phyloP scores from a whole-genome alignment of 805 yeast genomes.

The Zygosaccharomyces siamensis region DNA sequence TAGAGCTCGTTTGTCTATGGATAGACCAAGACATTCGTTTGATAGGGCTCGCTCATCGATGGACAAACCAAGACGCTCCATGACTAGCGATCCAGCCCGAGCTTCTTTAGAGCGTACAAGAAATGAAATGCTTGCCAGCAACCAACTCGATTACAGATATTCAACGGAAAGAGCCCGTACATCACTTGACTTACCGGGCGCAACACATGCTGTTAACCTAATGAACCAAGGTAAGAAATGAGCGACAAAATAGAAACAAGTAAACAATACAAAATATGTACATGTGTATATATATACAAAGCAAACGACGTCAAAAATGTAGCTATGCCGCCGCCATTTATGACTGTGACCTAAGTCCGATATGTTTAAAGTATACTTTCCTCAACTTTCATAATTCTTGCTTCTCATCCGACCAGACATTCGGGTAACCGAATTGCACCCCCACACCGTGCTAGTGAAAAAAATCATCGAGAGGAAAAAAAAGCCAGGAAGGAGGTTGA shows the following conservation, averaged over 20 bases:
- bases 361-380: background rate
- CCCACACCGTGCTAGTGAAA: constrained; percentile 7
- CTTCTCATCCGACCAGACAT: background rate
- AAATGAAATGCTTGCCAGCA: constrained; percentile 34
- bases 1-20: constrained; percentile 1
- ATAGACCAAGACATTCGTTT: constrained; percentile 10
- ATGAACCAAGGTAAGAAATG: constrained; percentile 23
- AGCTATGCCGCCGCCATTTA: background rate
- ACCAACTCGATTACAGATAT: constrained; percentile 36
- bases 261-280: background rate
- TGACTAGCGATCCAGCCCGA: constrained; percentile 17
- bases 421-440: constrained; percentile 4
- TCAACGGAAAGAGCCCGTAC: constrained; percentile 40
- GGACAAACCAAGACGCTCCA: constrained; percentile 10
- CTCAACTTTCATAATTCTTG: background rate
- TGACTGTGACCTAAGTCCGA: background rate
- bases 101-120: constrained; percentile 39
- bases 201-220: constrained; percentile 36
- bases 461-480: constrained; percentile 5
- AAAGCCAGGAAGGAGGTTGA: background rate
- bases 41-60: constrained; percentile 1
- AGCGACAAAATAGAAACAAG: background rate
- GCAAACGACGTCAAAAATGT: background rate
- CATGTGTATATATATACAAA: background rate
- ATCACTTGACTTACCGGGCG: constrained; percentile 40